Evolutionary conservation across 345 rosid genomes (phyloP), one percentile per base, ranked within the genome.

Genomic region (Citrus sp.): DNA sequence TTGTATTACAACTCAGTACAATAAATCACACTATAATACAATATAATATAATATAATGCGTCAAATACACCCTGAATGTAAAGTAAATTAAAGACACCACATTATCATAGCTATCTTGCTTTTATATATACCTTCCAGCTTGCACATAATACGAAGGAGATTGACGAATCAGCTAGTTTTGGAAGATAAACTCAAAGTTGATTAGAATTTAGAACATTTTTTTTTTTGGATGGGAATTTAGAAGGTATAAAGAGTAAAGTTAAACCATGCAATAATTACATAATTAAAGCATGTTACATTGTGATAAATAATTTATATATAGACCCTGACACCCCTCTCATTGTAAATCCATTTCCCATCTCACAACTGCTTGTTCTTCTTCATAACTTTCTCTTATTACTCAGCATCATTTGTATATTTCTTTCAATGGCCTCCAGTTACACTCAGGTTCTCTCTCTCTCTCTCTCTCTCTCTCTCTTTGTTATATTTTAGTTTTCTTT

Each of bases 1-100:
- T 42, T 10, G 0, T 51, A 51, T 51, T 18, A 51, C 22, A 51
- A 16, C 21, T 51, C 5, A 51, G 3, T 42, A 0, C 51, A 42
- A 12, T 42, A 0, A 3, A 42, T 2, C 16, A 42, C 3, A 37
- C 0, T 9, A 38, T 38, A 42, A 42, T 10, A 42, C 4, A 42
- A 10, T 42, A 0, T 42, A 42, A 42, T 12, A 42, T 3, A 42
- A 12, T 12, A 46, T 13, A 46, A 3, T 46, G 5, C 4, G 0
- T 1, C 0, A 46, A 12, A 3, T 0, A 1, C 0, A 54, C 7
- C 19, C 22, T 54, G 0, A 54, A 18, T 54, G 0, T 54, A 54
- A 54, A 54, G 58, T 54, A 18, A 54, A 54, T 54, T 54, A 54
- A 54, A 54, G 58, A 18, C 0, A 5, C 56, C 18, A 5, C 22